A percentile compares a stretch with the other conserved stretches of the same genome.
These are phyloP conservation scores for Coemansia sp. DNA, from an alignment of 192 early-diverging fungal species.

Conservation along the genomic window DNA sequence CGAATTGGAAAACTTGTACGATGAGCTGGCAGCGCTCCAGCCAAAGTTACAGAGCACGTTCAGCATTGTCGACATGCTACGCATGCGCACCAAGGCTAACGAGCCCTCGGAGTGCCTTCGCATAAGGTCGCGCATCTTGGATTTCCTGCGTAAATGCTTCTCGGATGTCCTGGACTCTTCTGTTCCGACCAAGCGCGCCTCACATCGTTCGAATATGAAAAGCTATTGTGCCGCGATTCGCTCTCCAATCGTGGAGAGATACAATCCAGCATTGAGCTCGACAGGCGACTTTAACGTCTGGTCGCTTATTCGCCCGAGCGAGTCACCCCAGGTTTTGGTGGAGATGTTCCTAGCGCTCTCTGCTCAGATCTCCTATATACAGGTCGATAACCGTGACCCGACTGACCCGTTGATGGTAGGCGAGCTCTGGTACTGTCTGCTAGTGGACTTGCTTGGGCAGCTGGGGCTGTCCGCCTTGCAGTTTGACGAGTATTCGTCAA, in stretches of 20 bases:
- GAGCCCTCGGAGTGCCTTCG: constrained; percentile 22
- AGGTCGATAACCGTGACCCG: constrained; percentile 7
- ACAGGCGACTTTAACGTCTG: constrained; percentile 15
- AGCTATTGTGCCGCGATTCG: not conserved
- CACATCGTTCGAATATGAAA: not conserved
- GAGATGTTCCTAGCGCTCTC: constrained; percentile 39
- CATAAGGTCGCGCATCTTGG: constrained; percentile 20
- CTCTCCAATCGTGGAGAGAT: not conserved
- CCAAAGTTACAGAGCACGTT: constrained; percentile 16
- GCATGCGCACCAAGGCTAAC: constrained; percentile 9
- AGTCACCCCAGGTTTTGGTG: constrained; percentile 13
- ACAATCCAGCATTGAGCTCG: not conserved
- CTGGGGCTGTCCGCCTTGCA: constrained; percentile 22
- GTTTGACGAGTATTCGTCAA: constrained; percentile 20
- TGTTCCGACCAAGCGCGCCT: not conserved
- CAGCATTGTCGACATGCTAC: constrained; percentile 24
- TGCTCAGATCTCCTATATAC: constrained; percentile 27
- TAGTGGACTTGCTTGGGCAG: constrained; percentile 28
- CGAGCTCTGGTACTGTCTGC: constrained; percentile 22
- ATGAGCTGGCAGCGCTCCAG: constrained; percentile 20
- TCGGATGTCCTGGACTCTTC: constrained; percentile 15
- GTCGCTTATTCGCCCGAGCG: constrained; percentile 34
- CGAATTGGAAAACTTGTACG: constrained; percentile 9
- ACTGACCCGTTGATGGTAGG: constrained; percentile 17
- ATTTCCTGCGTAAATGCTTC: constrained; percentile 28